Evolutionary conservation across 83 land plant species (phyloP), one percentile per base, ranked within the genome.

Genomic region (Diphasiastrum complanatum): DNA sequence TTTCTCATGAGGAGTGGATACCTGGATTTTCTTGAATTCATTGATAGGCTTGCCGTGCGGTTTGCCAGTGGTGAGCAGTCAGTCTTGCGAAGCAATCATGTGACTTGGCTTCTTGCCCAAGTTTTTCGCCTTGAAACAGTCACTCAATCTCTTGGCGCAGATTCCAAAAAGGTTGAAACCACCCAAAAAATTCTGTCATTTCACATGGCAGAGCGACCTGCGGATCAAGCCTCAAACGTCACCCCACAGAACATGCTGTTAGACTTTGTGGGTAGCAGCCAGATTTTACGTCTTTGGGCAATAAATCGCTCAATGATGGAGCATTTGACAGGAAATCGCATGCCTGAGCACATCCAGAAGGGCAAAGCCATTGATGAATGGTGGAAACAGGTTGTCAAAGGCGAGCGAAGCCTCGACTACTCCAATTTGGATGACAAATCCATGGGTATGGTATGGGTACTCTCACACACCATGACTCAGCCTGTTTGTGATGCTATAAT

Each of bases 401-500:
- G 93, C 58, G 96, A 93, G 23, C 85, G 87, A 22, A 72, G 80
- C 61, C 67, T 95, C 67, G 99, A 95, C 61, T 89, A 78, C 57
- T 62, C 81, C 71, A 84, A 75, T 45, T 61, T 95, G 75, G 99
- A 95, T 77, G 93, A 95, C 16, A 82, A 80, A 64, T 80, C 99
- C 50, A 80, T 75, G 78, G 99, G 99, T 34, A 89, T 95, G 99
- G 83, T 89, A 65, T 95, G 99, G 99, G 99, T 89, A 29, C 79
- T 95, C 26, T 95, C 99, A 33, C 83, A 75, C 63, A 89, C 96
- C 5, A 86, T 86, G 85, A 86, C 87, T 14, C 96, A 89, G 33
- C 97, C 92, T 65, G 87, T 90, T 50, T 79, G 83, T 78, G 99
- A 95, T 16, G 91, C 85, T 50, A 67, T 95, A 19, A 89, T 89